These are phyloP conservation scores for Annona cherimola DNA, from an alignment of 164 flowering plant genomes.

Conservation along the genomic window DNA sequence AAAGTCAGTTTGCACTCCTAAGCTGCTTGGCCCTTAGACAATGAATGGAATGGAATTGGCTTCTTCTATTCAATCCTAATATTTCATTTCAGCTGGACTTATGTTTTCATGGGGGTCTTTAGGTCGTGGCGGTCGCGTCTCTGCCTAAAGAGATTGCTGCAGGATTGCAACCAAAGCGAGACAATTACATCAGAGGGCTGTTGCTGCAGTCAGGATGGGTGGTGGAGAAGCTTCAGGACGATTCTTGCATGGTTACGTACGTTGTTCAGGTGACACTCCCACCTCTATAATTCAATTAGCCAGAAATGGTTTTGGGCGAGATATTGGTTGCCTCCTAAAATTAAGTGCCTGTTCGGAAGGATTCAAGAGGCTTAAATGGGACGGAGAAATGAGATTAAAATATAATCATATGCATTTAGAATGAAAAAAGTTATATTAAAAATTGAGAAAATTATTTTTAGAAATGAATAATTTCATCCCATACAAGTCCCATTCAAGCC, in stretches of 20 bases:
- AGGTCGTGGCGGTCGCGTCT: conserved; percentile 95
- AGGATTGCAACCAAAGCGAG: conserved; percentile 72
- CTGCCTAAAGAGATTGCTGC: conserved; percentile 88
- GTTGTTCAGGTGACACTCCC: conserved; percentile 60
- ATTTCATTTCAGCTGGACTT: neutral
- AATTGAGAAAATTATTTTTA: too few relatives aligned
- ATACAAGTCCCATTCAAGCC: too few relatives aligned
- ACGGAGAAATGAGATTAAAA: too few relatives aligned
- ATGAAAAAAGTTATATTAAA: too few relatives aligned
- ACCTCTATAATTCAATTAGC: neutral
- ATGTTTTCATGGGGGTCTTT: neutral
- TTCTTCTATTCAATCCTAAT: neutral
- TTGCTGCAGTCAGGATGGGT: conserved; percentile 91
- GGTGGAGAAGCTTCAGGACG: conserved; percentile 69
- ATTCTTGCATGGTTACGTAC: conserved; percentile 78
- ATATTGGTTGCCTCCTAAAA: neutral
- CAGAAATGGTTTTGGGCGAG: neutral
- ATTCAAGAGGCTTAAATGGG: too few relatives aligned
- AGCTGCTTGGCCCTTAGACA: neutral
- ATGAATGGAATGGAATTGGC: neutral
- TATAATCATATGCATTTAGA: too few relatives aligned
- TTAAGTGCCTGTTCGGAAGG: too few relatives aligned
- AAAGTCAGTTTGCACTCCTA: too few relatives aligned
- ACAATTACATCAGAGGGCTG: conserved; percentile 64
- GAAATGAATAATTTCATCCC: too few relatives aligned